Conservation (phyloP, 2,329 filamentous ascomycete genomes). For the Dothideomycetes sp. region DNA sequence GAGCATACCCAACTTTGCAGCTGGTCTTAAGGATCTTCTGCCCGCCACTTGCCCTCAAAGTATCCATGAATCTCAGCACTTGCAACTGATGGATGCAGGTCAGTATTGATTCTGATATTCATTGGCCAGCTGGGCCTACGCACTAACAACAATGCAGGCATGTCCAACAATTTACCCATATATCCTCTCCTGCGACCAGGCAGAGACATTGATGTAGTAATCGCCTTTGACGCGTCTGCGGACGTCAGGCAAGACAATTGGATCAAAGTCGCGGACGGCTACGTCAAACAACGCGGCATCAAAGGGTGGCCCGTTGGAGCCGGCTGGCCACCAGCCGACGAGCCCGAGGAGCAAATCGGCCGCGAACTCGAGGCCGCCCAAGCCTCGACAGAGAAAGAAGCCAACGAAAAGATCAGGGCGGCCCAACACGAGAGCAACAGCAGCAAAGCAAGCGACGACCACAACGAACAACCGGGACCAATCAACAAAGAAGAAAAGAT, state of each 20-base stretch:
- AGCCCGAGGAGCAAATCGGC: slow-evolving; percentile 48
- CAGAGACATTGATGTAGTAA: slow-evolving; percentile 75
- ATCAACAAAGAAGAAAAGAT: slow-evolving; percentile 15
- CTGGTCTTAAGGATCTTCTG: slow-evolving; percentile 67
- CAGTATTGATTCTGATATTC: too few species aligned
- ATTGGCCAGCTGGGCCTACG: too few species aligned
- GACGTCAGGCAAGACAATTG: slow-evolving; percentile 93
- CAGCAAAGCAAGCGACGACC: too few species aligned
- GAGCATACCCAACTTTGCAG: slow-evolving; percentile 77
- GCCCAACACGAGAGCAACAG: slow-evolving; percentile 6
- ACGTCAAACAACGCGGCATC: slow-evolving; percentile 77
- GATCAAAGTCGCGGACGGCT: slow-evolving; percentile 88
- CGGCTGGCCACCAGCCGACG: slow-evolving; percentile 69
- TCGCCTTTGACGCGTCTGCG: slow-evolving; percentile 89
- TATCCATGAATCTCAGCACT: slow-evolving; percentile 57
- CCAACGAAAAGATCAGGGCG: slow-evolving; percentile 46
- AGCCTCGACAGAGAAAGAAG: slow-evolving; percentile 47
- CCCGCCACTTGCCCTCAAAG: slow-evolving; percentile 68
- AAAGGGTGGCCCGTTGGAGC: slow-evolving; percentile 90
- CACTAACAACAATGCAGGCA: too few species aligned
- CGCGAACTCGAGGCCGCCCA: slow-evolving; percentile 59
- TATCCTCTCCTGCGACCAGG: slow-evolving; percentile 87
- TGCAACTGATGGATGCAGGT: slow-evolving; percentile 73
- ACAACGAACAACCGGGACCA: slow-evolving; percentile 2
- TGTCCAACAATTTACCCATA: slow-evolving; percentile 96